These are phyloP conservation scores for Candida krabiensis DNA, from an alignment of 805 yeast species.

Conservation along the genomic window DNA sequence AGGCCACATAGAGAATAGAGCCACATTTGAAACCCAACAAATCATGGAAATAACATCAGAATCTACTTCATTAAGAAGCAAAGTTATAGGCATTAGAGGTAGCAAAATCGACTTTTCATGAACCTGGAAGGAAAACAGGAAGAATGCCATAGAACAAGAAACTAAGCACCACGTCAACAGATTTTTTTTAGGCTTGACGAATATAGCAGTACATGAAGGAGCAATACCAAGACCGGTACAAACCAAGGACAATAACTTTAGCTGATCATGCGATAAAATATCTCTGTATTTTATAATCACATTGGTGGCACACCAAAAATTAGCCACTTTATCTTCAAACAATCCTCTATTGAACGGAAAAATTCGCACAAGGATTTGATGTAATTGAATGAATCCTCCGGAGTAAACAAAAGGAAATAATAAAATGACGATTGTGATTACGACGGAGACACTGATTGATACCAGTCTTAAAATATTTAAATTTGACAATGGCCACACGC, in stretches of 20 bases:
- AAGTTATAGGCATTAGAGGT: conserved; percentile 82
- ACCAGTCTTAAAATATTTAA: conserved; percentile 59
- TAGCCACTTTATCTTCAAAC: conserved; percentile 96
- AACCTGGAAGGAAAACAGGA: conserved; percentile 89
- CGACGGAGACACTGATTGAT: conserved; percentile 63
- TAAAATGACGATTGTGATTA: conserved; percentile 48
- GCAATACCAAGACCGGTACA: conserved; percentile 52
- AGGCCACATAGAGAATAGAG: conserved; percentile 87
- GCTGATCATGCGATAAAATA: conserved; percentile 51
- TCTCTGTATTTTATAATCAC: conserved; percentile 67
- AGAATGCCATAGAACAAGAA: conserved; percentile 84
- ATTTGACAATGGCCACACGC: conserved; percentile 31
- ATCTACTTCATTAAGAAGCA: conserved; percentile 58
- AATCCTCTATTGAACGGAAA: conserved; percentile 93
- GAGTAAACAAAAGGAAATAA: conserved; percentile 60
- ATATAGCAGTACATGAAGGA: conserved; percentile 55
- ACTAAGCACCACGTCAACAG: conserved; percentile 72
- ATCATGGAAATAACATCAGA: conserved; percentile 67
- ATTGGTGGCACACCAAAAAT: conserved; percentile 96
- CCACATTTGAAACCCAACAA: conserved; percentile 84
- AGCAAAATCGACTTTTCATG: conserved; percentile 91
- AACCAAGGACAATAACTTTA: conserved; percentile 57
- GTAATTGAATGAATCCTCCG: conserved; percentile 47
- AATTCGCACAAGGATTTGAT: conserved; percentile 63
- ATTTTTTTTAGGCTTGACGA: conserved; percentile 50